These are phyloP conservation scores for Alternaria ethzedia DNA, from an alignment of 2,329 filamentous ascomycete genomes.

Conservation along the genomic window DNA sequence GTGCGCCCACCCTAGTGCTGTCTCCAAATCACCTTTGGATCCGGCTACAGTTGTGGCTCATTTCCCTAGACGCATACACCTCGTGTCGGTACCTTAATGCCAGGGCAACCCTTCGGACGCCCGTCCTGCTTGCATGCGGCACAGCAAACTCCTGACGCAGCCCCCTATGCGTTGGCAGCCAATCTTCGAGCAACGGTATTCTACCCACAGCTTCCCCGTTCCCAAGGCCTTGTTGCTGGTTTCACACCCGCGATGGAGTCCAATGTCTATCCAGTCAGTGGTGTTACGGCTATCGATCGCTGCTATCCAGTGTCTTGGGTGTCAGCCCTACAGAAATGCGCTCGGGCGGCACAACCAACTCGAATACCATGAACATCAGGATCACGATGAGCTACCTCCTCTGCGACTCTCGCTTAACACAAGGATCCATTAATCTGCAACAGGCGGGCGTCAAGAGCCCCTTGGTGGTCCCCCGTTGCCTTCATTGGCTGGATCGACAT, in stretches of 20 bases:
- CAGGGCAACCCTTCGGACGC: not conserved
- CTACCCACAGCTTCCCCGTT: not conserved
- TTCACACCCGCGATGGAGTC: not conserved
- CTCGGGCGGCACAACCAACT: not conserved
- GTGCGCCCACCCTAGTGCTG: not conserved
- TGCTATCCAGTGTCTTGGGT: not conserved
- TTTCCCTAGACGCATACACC: not conserved
- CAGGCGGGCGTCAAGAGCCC: not conserved
- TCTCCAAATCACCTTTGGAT: not conserved
- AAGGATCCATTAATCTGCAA: slow-evolving; percentile 1
- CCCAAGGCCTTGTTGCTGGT: not conserved
- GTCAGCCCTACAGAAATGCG: not conserved
- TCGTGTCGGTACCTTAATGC: not conserved
- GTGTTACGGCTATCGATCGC: slow-evolving; percentile 5
- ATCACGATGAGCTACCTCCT: not conserved
- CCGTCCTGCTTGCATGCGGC: slow-evolving; percentile 1
- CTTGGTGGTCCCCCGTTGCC: not conserved
- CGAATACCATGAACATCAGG: not conserved
- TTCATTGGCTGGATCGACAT: not conserved
- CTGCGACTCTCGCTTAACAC: not conserved
- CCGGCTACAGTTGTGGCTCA: not conserved
- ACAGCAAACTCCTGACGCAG: slow-evolving; percentile 6
- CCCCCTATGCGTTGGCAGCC: slow-evolving; percentile 1
- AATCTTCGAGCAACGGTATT: not conserved
- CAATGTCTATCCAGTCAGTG: slow-evolving; percentile 1